phyloP scores from a whole-genome alignment of 495 filamentous ascomycete species.

The Xylaria telfairii region DNA sequence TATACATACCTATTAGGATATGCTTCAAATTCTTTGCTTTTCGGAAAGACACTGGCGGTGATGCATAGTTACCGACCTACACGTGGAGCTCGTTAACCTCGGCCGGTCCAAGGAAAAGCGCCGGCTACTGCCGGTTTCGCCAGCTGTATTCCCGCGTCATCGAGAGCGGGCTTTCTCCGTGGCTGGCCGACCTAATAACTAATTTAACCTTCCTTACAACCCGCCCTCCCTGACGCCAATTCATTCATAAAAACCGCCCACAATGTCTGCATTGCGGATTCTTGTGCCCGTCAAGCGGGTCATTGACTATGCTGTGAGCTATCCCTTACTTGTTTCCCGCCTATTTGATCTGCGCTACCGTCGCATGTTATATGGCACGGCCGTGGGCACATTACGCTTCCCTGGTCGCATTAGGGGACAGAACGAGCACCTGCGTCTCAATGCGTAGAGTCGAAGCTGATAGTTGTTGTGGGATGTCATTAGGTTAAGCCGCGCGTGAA shows the following conservation, averaged over 20 bases:
- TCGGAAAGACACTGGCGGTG: not conserved
- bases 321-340: conserved; percentile 13
- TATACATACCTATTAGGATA: too few relatives aligned
- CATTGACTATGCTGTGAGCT: conserved; percentile 95
- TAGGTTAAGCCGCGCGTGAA: conserved; percentile 98
- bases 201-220: not conserved
- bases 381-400: not conserved
- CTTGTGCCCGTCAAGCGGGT: conserved; percentile 97
- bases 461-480: not conserved
- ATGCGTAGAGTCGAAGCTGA: not conserved
- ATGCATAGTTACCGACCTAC: not conserved
- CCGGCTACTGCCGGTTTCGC: conserved; percentile 43
- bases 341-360: not conserved
- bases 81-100: conserved; percentile 20
- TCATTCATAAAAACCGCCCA: conserved; percentile 20
- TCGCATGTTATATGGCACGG: too few relatives aligned
- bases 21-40: not conserved
- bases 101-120: conserved; percentile 25
- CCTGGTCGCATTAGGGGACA: not conserved
- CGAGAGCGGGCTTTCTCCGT: conserved; percentile 22
- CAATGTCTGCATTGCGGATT: conserved; percentile 87
- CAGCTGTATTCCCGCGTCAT: conserved; percentile 38
- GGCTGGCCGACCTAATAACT: conserved; percentile 1
- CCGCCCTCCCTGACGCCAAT: not conserved
- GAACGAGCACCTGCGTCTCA: not conserved